These are phyloP conservation scores for Aspergillus sp. DNA, from an alignment of 2,329 filamentous ascomycete species.

Conservation along the genomic window DNA sequence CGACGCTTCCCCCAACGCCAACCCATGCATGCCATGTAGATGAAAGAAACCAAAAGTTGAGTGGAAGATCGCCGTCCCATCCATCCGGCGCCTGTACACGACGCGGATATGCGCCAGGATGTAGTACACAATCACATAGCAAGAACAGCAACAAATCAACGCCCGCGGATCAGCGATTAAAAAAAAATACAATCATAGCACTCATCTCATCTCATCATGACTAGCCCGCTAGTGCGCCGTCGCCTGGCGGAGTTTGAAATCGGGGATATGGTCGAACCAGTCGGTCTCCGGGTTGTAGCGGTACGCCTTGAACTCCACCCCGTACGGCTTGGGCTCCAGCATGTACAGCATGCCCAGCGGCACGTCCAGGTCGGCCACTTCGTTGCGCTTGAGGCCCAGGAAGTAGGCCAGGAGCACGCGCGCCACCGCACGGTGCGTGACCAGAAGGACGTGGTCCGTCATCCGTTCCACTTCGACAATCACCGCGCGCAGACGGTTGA, in stretches of 20 bases:
- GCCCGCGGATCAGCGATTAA: too few species aligned
- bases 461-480: conserved; percentile 97
- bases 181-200: neutral
- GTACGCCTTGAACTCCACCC: conserved; percentile 95
- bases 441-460: conserved; percentile 89
- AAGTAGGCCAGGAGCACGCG: conserved; percentile 95
- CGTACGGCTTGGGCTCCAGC: conserved; percentile 96
- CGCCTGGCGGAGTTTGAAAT: conserved; percentile 68
- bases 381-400: conserved; percentile 82
- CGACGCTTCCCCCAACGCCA: neutral
- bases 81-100: neutral
- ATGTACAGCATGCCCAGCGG: conserved; percentile 92
- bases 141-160: neutral
- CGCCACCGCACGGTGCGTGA: conserved; percentile 88
- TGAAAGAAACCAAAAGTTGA: neutral
- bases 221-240: conserved; percentile 20
- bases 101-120: neutral
- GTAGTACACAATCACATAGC: neutral
- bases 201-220: neutral
- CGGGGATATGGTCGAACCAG: conserved; percentile 82
- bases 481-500: conserved; percentile 90
- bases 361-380: conserved; percentile 92
- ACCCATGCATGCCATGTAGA: neutral
- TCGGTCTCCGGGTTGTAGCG: conserved; percentile 75
- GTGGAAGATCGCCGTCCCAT: conserved; percentile 6